phyloP scores from a whole-genome alignment of 495 filamentous ascomycete species.

The Aspergillus cavernicola region DNA sequence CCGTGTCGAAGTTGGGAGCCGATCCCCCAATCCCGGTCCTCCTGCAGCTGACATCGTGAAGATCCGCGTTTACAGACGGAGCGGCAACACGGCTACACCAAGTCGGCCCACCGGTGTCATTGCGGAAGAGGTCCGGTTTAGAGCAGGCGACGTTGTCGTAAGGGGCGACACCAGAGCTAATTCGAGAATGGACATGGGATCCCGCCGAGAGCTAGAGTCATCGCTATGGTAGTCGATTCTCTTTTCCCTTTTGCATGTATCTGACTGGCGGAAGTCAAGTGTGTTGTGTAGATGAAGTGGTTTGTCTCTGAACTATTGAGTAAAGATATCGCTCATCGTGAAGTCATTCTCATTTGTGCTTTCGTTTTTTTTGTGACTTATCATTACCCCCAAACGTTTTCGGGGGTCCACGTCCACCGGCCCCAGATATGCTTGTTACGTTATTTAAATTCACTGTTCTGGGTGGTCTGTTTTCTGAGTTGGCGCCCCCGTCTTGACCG shows the following conservation, averaged over 20 bases:
- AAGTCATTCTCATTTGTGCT: slow-evolving; percentile 23
- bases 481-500: slow-evolving; percentile 16
- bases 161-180: background rate
- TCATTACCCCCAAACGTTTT: slow-evolving; percentile 13
- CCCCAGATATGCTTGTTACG: slow-evolving; percentile 37
- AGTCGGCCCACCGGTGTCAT: background rate
- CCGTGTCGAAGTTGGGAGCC: slow-evolving; percentile 5
- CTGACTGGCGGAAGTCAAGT: background rate
- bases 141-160: slow-evolving; percentile 6
- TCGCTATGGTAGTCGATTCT: background rate
- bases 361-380: slow-evolving; percentile 42
- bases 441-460: slow-evolving; percentile 23
- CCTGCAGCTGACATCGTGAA: slow-evolving; percentile 10
- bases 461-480: no score
- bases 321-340: background rate
- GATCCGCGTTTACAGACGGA: slow-evolving; percentile 7
- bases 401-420: slow-evolving; percentile 18
- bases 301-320: background rate
- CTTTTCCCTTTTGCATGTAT: background rate
- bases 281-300: background rate
- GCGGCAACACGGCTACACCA: background rate
- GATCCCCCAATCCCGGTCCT: background rate
- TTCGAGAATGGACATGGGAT: background rate
- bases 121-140: slow-evolving; percentile 1
- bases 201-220: background rate